Percentiles rank a stretch among this genome's conserved stretches.
Evolutionary conservation across 192 early-diverging fungal species (phyloP).

Genomic region (Fimicolochytrium jonesii): DNA sequence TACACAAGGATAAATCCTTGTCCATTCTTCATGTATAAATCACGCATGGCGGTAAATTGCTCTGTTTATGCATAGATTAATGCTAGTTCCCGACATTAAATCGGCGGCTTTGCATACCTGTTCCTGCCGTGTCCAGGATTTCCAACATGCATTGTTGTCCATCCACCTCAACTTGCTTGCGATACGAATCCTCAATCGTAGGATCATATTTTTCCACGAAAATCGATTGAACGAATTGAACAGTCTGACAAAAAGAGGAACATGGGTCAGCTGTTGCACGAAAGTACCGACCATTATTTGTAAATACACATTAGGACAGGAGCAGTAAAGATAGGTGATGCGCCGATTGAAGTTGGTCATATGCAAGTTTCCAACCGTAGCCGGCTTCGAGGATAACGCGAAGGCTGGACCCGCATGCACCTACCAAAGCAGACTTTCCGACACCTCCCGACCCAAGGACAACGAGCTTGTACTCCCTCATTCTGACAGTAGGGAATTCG

Average conservation of each 20-base stretch:
- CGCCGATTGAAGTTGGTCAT: too few species aligned
- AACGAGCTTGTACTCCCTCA: slow-evolving; percentile 96
- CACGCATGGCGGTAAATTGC: slow-evolving; percentile 68
- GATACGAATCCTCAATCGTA: slow-evolving; percentile 97
- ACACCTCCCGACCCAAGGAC: slow-evolving; percentile 92
- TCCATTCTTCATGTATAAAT: slow-evolving; percentile 68
- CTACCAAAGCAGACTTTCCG: slow-evolving; percentile 77
- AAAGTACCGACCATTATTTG: too few species aligned
- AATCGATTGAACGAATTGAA: slow-evolving; percentile 60
- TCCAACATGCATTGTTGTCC: slow-evolving; percentile 95
- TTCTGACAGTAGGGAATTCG: too few species aligned
- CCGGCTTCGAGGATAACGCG: too few species aligned
- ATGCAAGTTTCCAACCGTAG: too few species aligned
- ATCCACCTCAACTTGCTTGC: slow-evolving; percentile 97
- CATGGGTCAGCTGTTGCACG: neutral
- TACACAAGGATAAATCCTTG: slow-evolving; percentile 64
- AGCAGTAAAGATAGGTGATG: too few species aligned
- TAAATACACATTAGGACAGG: too few species aligned
- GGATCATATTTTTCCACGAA: slow-evolving; percentile 97
- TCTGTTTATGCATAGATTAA: too few species aligned
- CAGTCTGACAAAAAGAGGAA: too few species aligned
- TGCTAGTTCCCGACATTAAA: too few species aligned
- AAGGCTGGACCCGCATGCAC: neutral
- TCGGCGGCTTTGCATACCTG: slow-evolving; percentile 35
- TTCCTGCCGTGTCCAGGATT: slow-evolving; percentile 94